Conservation (phyloP, 2,329 filamentous ascomycete genomes). For the Fusarium sp. region DNA sequence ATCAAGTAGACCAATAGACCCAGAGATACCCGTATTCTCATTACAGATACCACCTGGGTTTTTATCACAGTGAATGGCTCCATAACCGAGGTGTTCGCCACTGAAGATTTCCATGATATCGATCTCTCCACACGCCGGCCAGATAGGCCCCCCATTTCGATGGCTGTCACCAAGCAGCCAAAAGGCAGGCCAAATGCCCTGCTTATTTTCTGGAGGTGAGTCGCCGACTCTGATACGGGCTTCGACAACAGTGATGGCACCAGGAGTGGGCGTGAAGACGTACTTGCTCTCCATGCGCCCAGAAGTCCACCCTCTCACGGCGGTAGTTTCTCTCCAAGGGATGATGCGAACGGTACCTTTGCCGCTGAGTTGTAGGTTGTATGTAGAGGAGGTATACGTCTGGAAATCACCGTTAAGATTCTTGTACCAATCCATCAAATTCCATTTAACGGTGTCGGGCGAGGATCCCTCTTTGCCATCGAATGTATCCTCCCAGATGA, state of each 20-base stretch:
- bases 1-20: not conserved
- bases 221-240: conserved; percentile 56
- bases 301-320: conserved; percentile 60
- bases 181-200: conserved; percentile 56
- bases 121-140: conserved; percentile 44
- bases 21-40: conserved; percentile 57
- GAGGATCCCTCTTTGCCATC: conserved; percentile 53
- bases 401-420: conserved; percentile 15
- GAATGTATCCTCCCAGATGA: conserved; percentile 62
- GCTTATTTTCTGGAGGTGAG: conserved; percentile 51
- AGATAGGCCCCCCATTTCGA: conserved; percentile 37
- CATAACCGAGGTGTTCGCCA: conserved; percentile 8
- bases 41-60: conserved; percentile 60
- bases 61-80: conserved; percentile 40
- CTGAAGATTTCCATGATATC: conserved; percentile 44
- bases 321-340: conserved; percentile 54
- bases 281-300: conserved; percentile 64
- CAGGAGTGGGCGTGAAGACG: conserved; percentile 59
- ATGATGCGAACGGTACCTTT: conserved; percentile 63
- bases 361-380: conserved; percentile 64
- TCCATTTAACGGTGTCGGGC: conserved; percentile 59
- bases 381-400: conserved; percentile 48
- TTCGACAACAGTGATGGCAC: conserved; percentile 58
- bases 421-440: conserved; percentile 44
- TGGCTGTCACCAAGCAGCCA: conserved; percentile 46